These are phyloP conservation scores for Colletotrichum tofieldiae DNA, from an alignment of 2,329 filamentous ascomycete species.

Conservation along the genomic window DNA sequence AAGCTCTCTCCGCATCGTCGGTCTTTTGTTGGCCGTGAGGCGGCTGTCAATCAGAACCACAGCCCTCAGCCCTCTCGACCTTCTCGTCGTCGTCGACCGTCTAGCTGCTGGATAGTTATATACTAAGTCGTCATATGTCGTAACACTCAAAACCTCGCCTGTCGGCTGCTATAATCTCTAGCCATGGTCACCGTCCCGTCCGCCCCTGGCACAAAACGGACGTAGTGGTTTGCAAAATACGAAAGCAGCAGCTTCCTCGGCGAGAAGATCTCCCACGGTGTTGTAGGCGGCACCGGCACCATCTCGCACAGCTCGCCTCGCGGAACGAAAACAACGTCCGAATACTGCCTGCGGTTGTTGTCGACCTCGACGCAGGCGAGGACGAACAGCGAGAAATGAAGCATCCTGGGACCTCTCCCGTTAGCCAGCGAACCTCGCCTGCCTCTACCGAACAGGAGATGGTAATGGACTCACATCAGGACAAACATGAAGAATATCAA, in stretches of 20 bases:
- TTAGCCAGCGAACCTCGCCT: background rate
- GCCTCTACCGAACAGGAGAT: background rate
- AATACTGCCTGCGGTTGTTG: slow-evolving; percentile 29
- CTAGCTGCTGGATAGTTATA: background rate
- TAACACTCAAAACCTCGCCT: slow-evolving; percentile 37
- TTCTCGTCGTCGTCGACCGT: no score
- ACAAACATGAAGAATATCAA: slow-evolving; percentile 36
- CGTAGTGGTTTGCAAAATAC: slow-evolving; percentile 43
- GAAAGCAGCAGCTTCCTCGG: slow-evolving; percentile 35
- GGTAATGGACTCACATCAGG: slow-evolving; percentile 12
- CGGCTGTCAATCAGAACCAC: no score
- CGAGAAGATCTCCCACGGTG: slow-evolving; percentile 36
- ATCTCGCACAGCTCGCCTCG: slow-evolving; percentile 29
- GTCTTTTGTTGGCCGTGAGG: background rate
- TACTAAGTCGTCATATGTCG: background rate
- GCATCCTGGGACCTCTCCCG: slow-evolving; percentile 5
- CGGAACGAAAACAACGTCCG: slow-evolving; percentile 42
- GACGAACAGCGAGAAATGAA: slow-evolving; percentile 43
- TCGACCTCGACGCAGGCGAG: slow-evolving; percentile 42
- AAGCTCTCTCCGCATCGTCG: background rate
- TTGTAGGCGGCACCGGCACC: slow-evolving; percentile 41
- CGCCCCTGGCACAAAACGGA: slow-evolving; percentile 38
- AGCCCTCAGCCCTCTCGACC: background rate
- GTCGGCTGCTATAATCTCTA: slow-evolving; percentile 39
- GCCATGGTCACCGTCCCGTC: slow-evolving; percentile 42